Percentiles rank a stretch among this genome's conserved stretches.
Evolutionary conservation across 2,329 filamentous ascomycete species (phyloP).

Genomic region (Cordyceps javanica): DNA sequence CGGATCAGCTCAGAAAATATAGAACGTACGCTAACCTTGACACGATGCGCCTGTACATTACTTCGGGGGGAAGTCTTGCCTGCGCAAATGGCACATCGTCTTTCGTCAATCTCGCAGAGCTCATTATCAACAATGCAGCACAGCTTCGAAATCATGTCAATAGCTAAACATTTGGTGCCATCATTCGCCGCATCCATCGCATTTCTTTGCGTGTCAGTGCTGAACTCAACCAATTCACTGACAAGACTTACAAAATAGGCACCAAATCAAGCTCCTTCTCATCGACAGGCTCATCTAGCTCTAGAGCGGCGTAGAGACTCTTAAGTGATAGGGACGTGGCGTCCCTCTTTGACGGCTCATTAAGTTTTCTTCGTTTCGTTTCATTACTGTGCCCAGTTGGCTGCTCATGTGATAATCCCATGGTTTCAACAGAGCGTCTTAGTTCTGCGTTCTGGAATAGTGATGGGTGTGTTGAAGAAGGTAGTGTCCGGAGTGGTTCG

Average conservation of each 20-base stretch:
- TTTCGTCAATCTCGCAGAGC: background rate
- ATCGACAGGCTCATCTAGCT: background rate
- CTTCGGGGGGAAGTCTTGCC: background rate
- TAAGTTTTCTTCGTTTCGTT: background rate
- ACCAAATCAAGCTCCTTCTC: background rate
- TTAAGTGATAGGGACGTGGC: background rate
- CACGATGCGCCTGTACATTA: background rate
- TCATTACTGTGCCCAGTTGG: background rate
- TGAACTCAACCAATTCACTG: background rate
- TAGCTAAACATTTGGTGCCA: slow-evolving; percentile 1
- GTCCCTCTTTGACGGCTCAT: background rate
- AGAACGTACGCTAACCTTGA: slow-evolving; percentile 33
- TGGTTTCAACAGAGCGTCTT: slow-evolving; percentile 22
- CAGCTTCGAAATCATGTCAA: slow-evolving; percentile 8
- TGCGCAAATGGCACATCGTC: background rate
- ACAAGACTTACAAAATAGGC: slow-evolving; percentile 2
- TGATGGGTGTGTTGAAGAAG: slow-evolving; percentile 11
- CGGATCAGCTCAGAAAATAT: slow-evolving; percentile 43
- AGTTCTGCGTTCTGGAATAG: slow-evolving; percentile 21
- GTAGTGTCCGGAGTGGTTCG: background rate
- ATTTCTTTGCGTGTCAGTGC: background rate
- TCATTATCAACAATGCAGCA: background rate
- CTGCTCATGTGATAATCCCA: slow-evolving; percentile 22
- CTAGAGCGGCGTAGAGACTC: background rate
- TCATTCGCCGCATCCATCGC: background rate